Conservation (phyloP, 2,329 filamentous ascomycete genomes). For the Fusarium sp. region DNA sequence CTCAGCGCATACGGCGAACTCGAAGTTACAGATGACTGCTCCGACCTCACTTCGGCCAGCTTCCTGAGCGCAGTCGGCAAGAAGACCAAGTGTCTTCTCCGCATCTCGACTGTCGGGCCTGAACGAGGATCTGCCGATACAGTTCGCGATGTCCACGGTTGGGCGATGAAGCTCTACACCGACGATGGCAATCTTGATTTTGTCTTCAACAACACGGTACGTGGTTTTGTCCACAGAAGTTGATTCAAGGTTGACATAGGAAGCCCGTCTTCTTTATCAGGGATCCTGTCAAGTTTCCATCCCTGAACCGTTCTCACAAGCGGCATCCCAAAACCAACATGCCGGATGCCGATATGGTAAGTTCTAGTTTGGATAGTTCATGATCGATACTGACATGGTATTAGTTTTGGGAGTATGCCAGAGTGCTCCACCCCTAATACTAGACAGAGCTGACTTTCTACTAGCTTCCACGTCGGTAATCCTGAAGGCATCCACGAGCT, state of each 20-base stretch:
- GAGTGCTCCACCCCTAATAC: not conserved
- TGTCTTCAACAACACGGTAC: conserved; percentile 77
- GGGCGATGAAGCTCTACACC: conserved; percentile 70
- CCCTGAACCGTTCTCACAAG: conserved; percentile 84
- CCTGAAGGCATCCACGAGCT: conserved; percentile 64
- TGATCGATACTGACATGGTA: not conserved
- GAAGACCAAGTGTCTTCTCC: conserved; percentile 68
- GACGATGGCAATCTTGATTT: conserved; percentile 79
- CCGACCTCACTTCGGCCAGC: conserved; percentile 65
- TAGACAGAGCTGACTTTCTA: not conserved
- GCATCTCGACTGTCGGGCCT: conserved; percentile 79
- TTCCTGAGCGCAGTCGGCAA: conserved; percentile 66
- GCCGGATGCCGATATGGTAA: not conserved
- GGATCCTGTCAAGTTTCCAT: conserved; percentile 80
- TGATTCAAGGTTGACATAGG: not conserved
- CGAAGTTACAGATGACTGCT: conserved; percentile 68
- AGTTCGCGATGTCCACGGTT: conserved; percentile 77
- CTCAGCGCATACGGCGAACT: conserved; percentile 66
- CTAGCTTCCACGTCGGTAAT: conserved; percentile 61
- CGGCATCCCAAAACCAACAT: conserved; percentile 72
- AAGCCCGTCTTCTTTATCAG: conserved; percentile 79
- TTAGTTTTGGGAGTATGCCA: not conserved
- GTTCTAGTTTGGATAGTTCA: not conserved
- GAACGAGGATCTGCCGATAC: conserved; percentile 75
- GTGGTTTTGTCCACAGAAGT: not conserved